phyloP scores from a whole-genome alignment of 495 filamentous ascomycete genomes.

The Podospora pseudocomata region DNA sequence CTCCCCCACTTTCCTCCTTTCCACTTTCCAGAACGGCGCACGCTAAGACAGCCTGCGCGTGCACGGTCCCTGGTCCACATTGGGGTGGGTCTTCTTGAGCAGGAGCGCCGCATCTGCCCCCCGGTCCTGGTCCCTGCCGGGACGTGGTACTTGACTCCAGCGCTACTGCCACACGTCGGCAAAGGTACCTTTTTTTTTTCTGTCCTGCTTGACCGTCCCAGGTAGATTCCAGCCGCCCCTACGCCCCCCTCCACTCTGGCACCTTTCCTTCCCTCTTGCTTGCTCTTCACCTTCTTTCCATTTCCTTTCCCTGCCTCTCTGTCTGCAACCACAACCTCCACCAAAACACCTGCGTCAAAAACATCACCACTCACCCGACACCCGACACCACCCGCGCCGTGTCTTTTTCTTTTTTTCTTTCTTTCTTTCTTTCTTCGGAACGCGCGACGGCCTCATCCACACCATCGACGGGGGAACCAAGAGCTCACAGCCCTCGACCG shows the following conservation, averaged over 20 bases:
- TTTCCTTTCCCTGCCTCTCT: conserved; percentile 14
- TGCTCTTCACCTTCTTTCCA: conserved; percentile 12
- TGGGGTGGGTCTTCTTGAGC: too few relatives aligned
- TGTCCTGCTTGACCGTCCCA: conserved; percentile 20
- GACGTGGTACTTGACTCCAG: conserved; percentile 16
- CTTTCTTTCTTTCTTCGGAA: background rate
- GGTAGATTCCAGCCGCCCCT: conserved; percentile 20
- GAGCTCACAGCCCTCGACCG: background rate
- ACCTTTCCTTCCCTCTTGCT: background rate
- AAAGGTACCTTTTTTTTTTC: conserved; percentile 21
- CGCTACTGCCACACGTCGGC: conserved; percentile 17
- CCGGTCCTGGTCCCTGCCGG: conserved; percentile 8
- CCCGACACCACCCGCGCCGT: background rate
- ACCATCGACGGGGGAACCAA: background rate
- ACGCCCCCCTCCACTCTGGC: conserved; percentile 11
- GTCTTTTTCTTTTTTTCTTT: background rate
- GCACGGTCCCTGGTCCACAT: conserved; percentile 13
- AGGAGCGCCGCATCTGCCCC: conserved; percentile 14
- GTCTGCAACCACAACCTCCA: conserved; percentile 6
- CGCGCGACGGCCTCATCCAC: background rate
- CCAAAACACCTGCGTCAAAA: background rate
- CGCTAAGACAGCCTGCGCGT: conserved; percentile 15
- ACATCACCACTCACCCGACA: background rate
- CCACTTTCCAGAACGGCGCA: conserved; percentile 22
- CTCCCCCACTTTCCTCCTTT: conserved; percentile 10